Evolutionary conservation across 1,139 yeast genomes (phyloP).

Genomic region (Yamadazyma dendronema): DNA sequence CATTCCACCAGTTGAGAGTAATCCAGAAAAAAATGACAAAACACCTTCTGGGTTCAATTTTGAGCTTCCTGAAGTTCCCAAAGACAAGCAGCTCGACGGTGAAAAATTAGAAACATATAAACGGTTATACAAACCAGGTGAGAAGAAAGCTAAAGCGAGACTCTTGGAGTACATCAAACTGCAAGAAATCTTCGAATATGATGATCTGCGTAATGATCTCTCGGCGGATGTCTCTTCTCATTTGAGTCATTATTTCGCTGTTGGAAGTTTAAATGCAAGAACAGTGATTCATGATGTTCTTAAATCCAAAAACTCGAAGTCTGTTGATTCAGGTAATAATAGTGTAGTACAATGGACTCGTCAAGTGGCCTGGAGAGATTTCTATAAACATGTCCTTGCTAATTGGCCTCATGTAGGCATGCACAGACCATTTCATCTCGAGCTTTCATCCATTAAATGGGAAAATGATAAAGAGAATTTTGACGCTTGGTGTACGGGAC

Average conservation of each 20-base stretch:
- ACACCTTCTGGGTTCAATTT: slow-evolving; percentile 57
- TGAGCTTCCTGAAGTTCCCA: slow-evolving; percentile 10
- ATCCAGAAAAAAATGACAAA: slow-evolving; percentile 31
- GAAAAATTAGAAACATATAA: slow-evolving; percentile 9
- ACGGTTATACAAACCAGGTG: slow-evolving; percentile 33
- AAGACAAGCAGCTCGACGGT: slow-evolving; percentile 9
- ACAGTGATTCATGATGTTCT: slow-evolving; percentile 29
- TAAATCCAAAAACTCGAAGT: slow-evolving; percentile 20
- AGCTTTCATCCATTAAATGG: slow-evolving; percentile 40
- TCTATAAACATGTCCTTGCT: slow-evolving; percentile 47
- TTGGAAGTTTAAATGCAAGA: slow-evolving; percentile 47
- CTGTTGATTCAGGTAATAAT: slow-evolving; percentile 24
- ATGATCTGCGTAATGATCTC: slow-evolving; percentile 24
- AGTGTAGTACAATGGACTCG: slow-evolving; percentile 46
- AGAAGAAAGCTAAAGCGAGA: slow-evolving; percentile 31
- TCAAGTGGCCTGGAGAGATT: slow-evolving; percentile 59
- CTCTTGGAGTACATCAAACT: slow-evolving; percentile 29
- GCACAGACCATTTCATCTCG: slow-evolving; percentile 48
- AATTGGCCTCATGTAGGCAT: slow-evolving; percentile 52
- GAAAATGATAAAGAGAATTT: slow-evolving; percentile 36
- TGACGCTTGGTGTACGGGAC: slow-evolving; percentile 50
- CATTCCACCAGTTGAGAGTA: slow-evolving; percentile 5
- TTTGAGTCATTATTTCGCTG: slow-evolving; percentile 44
- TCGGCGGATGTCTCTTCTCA: slow-evolving; percentile 36
- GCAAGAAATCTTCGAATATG: slow-evolving; percentile 27